phyloP scores from a whole-genome alignment of 2,329 filamentous ascomycete genomes.

The Sporothrix brasiliensis region DNA sequence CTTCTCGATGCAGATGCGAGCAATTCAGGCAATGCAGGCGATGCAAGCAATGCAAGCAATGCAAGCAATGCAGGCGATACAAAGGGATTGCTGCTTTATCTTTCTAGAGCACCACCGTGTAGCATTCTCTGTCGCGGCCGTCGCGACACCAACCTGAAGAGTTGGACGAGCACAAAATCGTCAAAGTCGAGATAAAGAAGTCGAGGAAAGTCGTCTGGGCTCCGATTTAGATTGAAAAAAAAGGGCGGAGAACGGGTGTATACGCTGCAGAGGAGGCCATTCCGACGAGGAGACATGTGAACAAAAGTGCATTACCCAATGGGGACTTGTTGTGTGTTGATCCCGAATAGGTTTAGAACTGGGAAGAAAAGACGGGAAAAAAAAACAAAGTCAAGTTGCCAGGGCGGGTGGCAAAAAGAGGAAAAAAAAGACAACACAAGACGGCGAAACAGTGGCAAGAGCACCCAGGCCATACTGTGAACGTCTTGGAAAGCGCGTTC shows the following conservation, averaged over 20 bases:
- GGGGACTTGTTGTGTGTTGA: slow-evolving; percentile 1
- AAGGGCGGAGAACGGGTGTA: not conserved
- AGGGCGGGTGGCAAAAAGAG: slow-evolving; percentile 12
- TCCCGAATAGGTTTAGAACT: slow-evolving; percentile 5
- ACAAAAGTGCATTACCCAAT: slow-evolving; percentile 6
- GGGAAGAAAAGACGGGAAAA: not conserved
- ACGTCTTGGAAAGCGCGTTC: not conserved
- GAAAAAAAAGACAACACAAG: not conserved
- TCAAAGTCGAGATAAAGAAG: not conserved
- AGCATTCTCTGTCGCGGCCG: not conserved
- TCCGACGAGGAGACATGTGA: not conserved
- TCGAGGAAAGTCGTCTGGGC: not conserved
- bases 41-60: not conserved
- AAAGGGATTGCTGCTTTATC: slow-evolving; percentile 4
- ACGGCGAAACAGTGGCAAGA: not conserved
- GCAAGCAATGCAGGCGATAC: not conserved
- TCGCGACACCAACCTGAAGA: not conserved
- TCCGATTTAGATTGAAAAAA: not conserved
- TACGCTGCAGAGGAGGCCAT: not conserved
- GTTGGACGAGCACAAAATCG: not conserved
- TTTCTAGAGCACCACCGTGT: slow-evolving; percentile 2
- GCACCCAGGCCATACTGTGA: slow-evolving; percentile 1
- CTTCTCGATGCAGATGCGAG: not conserved
- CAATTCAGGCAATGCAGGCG: not conserved
- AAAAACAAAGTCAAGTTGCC: not conserved